phyloP scores from a whole-genome alignment of 768 basidiomycete species.

The Coprinopsis marcescibilis region DNA sequence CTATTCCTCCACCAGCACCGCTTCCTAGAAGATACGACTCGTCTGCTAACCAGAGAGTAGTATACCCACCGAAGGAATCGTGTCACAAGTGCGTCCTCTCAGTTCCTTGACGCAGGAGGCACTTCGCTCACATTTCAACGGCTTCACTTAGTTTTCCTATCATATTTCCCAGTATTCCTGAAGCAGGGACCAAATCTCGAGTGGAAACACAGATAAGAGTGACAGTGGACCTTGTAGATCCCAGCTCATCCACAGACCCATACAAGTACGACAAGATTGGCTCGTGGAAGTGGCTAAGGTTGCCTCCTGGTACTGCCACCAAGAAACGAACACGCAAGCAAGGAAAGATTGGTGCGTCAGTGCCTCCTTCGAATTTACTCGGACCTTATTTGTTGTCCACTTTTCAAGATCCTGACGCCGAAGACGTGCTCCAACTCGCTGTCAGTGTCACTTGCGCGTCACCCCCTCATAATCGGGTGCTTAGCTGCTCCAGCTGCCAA shows the following conservation, averaged over 20 bases:
- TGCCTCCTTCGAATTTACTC: neutral
- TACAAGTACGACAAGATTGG: slow-evolving; percentile 73
- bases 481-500: slow-evolving; percentile 85
- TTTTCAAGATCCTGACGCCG: slow-evolving; percentile 51
- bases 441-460: slow-evolving; percentile 79
- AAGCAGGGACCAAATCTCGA: slow-evolving; percentile 79
- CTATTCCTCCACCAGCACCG: slow-evolving; percentile 61
- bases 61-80: slow-evolving; percentile 66
- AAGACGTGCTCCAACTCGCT: slow-evolving; percentile 67
- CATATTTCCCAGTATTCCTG: slow-evolving; percentile 78
- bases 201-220: slow-evolving; percentile 95
- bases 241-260: slow-evolving; percentile 56
- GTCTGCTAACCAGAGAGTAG: slow-evolving; percentile 49
- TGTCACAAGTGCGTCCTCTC: slow-evolving; percentile 60
- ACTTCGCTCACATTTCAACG: slow-evolving; percentile 12
- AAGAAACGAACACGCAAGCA: slow-evolving; percentile 83
- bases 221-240: slow-evolving; percentile 70
- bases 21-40: slow-evolving; percentile 52
- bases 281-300: slow-evolving; percentile 84
- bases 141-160: slow-evolving; percentile 67
- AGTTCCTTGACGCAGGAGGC: slow-evolving; percentile 6
- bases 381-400: slow-evolving; percentile 8
- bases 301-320: slow-evolving; percentile 78
- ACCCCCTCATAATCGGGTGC: slow-evolving; percentile 67
- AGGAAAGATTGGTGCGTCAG: slow-evolving; percentile 63